Conservation (phyloP, 139 green algal species). For the Astrephomene gubernaculifera region DNA sequence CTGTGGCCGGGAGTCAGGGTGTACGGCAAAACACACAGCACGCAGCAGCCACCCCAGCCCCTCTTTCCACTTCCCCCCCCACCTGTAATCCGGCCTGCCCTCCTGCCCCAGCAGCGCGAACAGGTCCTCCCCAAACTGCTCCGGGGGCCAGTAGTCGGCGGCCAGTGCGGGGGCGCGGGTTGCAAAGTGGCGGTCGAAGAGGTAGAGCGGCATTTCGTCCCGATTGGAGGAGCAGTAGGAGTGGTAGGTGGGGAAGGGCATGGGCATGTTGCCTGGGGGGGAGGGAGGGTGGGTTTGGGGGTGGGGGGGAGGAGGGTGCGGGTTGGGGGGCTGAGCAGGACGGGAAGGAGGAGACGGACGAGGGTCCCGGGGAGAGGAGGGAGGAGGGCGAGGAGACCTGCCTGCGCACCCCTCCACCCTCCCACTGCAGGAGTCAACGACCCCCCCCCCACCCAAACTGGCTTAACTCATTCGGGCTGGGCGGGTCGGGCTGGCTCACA, state of each 20-base stretch:
- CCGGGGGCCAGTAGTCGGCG: conserved; percentile 77
- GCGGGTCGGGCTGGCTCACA: no score
- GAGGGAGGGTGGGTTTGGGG: background rate
- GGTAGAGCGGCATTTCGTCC: conserved; percentile 80
- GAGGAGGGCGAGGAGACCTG: no score
- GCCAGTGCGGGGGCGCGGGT: conserved; percentile 70
- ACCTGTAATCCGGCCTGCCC: conserved; percentile 79
- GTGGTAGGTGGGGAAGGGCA: conserved; percentile 84
- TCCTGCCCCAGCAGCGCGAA: conserved; percentile 81
- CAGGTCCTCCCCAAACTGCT: conserved; percentile 86
- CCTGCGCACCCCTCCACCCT: no score
- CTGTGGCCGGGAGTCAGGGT: background rate
- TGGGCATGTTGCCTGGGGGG: conserved; percentile 63
- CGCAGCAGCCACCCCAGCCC: no score
- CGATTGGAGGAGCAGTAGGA: conserved; percentile 57
- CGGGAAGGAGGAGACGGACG: no score
- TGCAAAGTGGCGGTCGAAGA: conserved; percentile 86
- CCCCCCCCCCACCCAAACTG: no score
- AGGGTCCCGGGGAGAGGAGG: no score
- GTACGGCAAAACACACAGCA: background rate
- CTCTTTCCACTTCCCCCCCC: background rate
- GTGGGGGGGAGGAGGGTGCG: background rate
- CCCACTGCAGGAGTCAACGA: no score
- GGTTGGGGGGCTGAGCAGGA: conserved; percentile 8
- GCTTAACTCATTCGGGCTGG: no score